Evolutionary conservation across 192 early-diverging fungal genomes (phyloP).

Genomic region (Coemansia sp.): DNA sequence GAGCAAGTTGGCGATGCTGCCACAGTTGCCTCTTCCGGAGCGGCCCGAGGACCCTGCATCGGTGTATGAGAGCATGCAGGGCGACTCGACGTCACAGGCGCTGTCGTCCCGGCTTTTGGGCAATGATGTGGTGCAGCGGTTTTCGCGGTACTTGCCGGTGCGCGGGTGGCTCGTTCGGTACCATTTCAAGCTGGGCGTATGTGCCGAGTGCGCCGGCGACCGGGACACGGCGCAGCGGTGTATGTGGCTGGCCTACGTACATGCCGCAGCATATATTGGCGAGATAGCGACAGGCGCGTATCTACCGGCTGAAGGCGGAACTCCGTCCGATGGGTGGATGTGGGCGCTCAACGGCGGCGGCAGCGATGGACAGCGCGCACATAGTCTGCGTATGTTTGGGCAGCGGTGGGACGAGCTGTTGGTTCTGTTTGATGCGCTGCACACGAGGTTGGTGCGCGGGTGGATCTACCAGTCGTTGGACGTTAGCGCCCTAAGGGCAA

Average conservation of each 20-base stretch:
- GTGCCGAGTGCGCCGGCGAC: constrained; percentile 39
- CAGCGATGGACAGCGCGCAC: constrained; percentile 23
- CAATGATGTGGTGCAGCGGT: constrained; percentile 17
- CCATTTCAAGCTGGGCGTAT: constrained; percentile 36
- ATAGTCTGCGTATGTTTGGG: constrained; percentile 42
- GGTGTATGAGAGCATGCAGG: constrained; percentile 3
- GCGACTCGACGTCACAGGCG: neutral
- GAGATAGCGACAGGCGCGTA: constrained; percentile 40
- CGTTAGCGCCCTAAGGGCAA: constrained; percentile 6
- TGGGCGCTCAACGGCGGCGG: constrained; percentile 38
- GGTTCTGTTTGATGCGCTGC: constrained; percentile 25
- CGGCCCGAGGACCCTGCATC: constrained; percentile 5
- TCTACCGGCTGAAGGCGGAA: constrained; percentile 13
- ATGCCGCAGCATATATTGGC: constrained; percentile 19
- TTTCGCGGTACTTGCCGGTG: constrained; percentile 28
- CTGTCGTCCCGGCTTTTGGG: neutral
- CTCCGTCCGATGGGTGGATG: constrained; percentile 28
- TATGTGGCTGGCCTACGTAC: constrained; percentile 38
- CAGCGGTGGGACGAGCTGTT: constrained; percentile 34
- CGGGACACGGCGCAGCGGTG: constrained; percentile 39
- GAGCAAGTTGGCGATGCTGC: constrained; percentile 17
- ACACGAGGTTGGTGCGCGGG: constrained; percentile 39
- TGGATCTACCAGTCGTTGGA: constrained; percentile 45
- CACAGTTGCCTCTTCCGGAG: constrained; percentile 24
- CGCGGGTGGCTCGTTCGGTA: constrained; percentile 46